Conservation (phyloP, 202 grass and related monocot species). For the Panicum virgatum region DNA sequence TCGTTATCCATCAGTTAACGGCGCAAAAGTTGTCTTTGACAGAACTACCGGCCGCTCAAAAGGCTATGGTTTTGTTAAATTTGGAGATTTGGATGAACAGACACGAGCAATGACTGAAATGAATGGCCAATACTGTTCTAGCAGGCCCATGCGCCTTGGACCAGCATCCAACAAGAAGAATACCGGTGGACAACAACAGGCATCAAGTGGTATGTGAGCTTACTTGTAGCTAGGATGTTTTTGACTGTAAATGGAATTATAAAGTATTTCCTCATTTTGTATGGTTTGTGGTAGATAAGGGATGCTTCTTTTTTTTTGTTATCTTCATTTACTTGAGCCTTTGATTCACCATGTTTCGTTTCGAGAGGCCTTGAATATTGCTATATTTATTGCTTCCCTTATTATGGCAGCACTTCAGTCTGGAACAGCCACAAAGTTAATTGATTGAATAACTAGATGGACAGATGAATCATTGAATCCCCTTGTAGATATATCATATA, state of each 20-base stretch:
- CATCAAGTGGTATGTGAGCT: constrained; percentile 28
- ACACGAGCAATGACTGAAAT: constrained; percentile 51
- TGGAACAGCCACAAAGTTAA: not conserved
- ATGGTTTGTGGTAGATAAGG: not conserved
- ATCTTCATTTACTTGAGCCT: not conserved
- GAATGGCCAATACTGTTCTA: constrained; percentile 50
- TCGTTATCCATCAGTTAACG: constrained; percentile 51
- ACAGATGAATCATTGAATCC: not conserved
- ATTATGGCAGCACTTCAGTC: not conserved
- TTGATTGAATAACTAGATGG: not conserved
- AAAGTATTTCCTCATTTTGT: not conserved
- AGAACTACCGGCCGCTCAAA: constrained; percentile 39
- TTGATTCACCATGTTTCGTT: not conserved
- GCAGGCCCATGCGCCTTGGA: constrained; percentile 46
- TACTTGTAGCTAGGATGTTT: not conserved
- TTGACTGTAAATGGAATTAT: not conserved
- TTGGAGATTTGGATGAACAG: constrained; percentile 46
- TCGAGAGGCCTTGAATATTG: not conserved
- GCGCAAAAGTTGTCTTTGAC: constrained; percentile 51
- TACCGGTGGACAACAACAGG: constrained; percentile 21
- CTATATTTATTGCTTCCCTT: not conserved
- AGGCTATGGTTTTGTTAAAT: constrained; percentile 58
- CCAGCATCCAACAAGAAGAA: constrained; percentile 45
- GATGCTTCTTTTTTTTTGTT: not conserved
- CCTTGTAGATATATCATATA: not conserved